Evolutionary conservation across 1,139 yeast genomes (phyloP), one percentile per base, ranked within the genome.

Genomic region (Kodamaea alishanica): DNA sequence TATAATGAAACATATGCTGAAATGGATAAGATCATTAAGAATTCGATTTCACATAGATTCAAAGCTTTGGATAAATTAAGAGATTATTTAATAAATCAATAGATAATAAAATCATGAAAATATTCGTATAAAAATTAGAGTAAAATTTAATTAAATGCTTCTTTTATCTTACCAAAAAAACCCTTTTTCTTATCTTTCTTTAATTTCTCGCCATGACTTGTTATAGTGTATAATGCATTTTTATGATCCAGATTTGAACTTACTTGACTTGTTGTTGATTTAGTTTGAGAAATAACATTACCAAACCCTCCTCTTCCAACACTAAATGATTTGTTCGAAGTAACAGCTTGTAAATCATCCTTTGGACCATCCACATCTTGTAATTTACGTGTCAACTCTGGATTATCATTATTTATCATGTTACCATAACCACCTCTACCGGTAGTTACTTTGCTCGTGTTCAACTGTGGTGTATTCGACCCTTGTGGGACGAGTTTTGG

Each of bases 341-440:
- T 51, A n/a, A 65, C 67, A 1, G 73, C 66, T 29, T 61, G 52
- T 28, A 69, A 55, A 3, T 65, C 75, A 29, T 51, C 45, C 5
- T 27, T 33, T 4, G 51, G 49, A 6, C 49, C 51, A 38, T 81
- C 89, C 3, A 83, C 89, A 50, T 83, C 92, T 58, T 84, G 92
- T 10, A 84, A 72, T 49, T 70, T 74, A 43, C 92, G 68, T 4
- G 88, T 74, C 37, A 78, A 55, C 39, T 73, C 71, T 1, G 85
- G 79, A 55, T 83, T 81, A 33, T 70, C 72, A 58, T 84, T 84
- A 46, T 63, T 72, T 39, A 81, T 66, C 87, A 84, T 84, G 55
- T 84, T 84, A 5, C 94, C 94, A 35, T 78, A 81, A 2, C 94
- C 94, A 7, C 94, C 94, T 50, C 94, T 72, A 25, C 94, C 94